Evolutionary conservation across 257 asterid species (phyloP).

Genomic region (Penstemon eatonii): DNA sequence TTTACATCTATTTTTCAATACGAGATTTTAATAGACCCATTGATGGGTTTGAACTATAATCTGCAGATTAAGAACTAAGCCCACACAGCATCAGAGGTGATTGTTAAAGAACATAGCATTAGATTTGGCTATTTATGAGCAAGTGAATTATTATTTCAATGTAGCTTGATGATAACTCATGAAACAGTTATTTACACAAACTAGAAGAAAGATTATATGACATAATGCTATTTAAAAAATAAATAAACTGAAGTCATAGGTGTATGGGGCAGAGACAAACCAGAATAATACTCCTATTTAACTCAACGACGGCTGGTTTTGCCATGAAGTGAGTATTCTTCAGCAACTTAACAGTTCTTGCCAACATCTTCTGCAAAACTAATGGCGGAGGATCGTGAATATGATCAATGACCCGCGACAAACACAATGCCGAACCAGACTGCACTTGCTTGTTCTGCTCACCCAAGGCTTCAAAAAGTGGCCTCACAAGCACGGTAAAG

Average conservation of each 20-base stretch:
- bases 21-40: constrained; percentile 6
- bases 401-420: constrained; percentile 78
- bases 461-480: constrained; percentile 91
- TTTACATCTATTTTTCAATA: constrained; percentile 6
- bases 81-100: neutral
- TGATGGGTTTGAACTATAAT: constrained; percentile 5
- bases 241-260: neutral
- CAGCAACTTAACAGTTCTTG: constrained; percentile 73
- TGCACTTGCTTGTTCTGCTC: constrained; percentile 90
- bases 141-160: neutral
- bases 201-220: neutral
- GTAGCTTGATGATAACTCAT: constrained; percentile 1
- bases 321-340: constrained; percentile 96
- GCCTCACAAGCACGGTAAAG: constrained; percentile 77
- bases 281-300: constrained; percentile 89
- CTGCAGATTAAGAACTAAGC: constrained; percentile 15
- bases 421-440: constrained; percentile 81
- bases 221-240: constrained; percentile 19
- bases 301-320: constrained; percentile 87
- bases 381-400: constrained; percentile 72
- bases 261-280: constrained; percentile 36
- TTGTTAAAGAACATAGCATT: constrained; percentile 4
- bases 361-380: constrained; percentile 84
- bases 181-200: neutral
- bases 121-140: constrained; percentile 14